These are phyloP conservation scores for Dactylella cylindrospora DNA, from an alignment of 2,329 filamentous ascomycete genomes.

Conservation along the genomic window DNA sequence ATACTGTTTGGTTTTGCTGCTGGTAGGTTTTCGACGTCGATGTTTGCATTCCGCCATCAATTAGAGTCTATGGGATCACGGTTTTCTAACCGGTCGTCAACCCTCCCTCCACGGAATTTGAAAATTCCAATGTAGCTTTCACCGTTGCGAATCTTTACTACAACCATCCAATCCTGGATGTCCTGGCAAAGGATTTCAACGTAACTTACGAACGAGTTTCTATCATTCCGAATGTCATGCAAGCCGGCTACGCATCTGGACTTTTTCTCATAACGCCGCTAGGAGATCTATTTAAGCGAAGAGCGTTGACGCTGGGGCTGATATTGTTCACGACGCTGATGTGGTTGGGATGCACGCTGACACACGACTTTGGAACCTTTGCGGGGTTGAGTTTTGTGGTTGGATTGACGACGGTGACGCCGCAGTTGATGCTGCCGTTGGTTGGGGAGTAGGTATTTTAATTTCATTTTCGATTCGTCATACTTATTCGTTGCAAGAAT, in stretches of 20 bases:
- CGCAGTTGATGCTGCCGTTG: conserved; percentile 75
- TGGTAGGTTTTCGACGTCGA: conserved; percentile 12
- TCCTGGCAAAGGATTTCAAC: conserved; percentile 69
- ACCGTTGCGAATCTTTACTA: conserved; percentile 83
- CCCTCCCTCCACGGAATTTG: not conserved
- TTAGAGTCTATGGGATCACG: not conserved
- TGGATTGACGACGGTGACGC: conserved; percentile 77
- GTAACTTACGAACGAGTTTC: conserved; percentile 69
- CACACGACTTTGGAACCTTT: conserved; percentile 65
- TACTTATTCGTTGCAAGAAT: no score
- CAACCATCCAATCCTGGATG: conserved; percentile 75
- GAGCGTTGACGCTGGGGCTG: conserved; percentile 69
- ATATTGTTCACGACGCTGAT: conserved; percentile 68
- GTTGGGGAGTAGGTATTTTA: conserved; percentile 62
- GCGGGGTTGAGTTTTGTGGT: conserved; percentile 70
- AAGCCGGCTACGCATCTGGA: conserved; percentile 75
- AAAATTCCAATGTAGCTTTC: conserved; percentile 55
- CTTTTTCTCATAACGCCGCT: conserved; percentile 74
- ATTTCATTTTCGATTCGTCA: not conserved
- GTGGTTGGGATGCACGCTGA: conserved; percentile 73
- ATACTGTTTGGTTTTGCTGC: conserved; percentile 67
- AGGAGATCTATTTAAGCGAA: conserved; percentile 67
- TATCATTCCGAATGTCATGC: conserved; percentile 72
- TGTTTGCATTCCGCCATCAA: not conserved
- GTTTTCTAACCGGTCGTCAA: conserved; percentile 8